phyloP scores from a whole-genome alignment of 805 yeast species.

The Sugiyamaella valdiviana region DNA sequence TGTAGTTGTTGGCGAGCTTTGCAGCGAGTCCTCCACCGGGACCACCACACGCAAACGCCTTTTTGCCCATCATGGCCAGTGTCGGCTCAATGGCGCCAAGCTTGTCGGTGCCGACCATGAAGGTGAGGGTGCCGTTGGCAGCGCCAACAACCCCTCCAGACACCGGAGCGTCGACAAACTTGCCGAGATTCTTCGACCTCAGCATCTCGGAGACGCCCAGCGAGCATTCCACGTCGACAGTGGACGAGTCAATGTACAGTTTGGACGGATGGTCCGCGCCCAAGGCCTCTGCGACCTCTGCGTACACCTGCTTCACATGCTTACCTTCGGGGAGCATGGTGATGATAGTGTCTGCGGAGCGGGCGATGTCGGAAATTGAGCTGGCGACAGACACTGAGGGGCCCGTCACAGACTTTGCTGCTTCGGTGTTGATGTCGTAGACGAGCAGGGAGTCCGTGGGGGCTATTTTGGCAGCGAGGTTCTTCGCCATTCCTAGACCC shows the following conservation, averaged over 20 bases:
- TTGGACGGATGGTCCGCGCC: conserved; percentile 11
- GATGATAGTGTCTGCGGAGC: conserved; percentile 30
- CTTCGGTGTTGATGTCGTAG: conserved; percentile 37
- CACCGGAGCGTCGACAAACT: conserved; percentile 49
- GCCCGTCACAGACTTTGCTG: conserved; percentile 26
- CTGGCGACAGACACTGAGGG: conserved; percentile 18
- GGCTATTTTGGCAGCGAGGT: conserved; percentile 38
- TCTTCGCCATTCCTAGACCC: conserved; percentile 50
- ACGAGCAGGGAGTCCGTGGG: conserved; percentile 39
- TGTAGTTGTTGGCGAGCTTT: conserved; percentile 47
- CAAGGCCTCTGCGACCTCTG: conserved; percentile 35
- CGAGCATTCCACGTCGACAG: conserved; percentile 47
- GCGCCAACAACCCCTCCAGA: conserved; percentile 55
- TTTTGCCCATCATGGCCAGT: conserved; percentile 42
- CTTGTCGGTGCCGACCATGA: conserved; percentile 44
- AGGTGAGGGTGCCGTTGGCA: conserved; percentile 44
- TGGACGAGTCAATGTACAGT: conserved; percentile 45
- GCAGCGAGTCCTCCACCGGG: conserved; percentile 52
- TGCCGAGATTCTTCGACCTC: conserved; percentile 33
- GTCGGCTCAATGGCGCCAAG: conserved; percentile 14
- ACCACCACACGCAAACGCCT: conserved; percentile 45
- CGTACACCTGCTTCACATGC: conserved; percentile 41
- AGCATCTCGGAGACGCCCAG: conserved; percentile 36
- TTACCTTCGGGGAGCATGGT: conserved; percentile 53
- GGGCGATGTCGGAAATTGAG: conserved; percentile 23